These are phyloP conservation scores for Raffaelea albimanens DNA, from an alignment of 2,329 filamentous ascomycete genomes.

Conservation along the genomic window DNA sequence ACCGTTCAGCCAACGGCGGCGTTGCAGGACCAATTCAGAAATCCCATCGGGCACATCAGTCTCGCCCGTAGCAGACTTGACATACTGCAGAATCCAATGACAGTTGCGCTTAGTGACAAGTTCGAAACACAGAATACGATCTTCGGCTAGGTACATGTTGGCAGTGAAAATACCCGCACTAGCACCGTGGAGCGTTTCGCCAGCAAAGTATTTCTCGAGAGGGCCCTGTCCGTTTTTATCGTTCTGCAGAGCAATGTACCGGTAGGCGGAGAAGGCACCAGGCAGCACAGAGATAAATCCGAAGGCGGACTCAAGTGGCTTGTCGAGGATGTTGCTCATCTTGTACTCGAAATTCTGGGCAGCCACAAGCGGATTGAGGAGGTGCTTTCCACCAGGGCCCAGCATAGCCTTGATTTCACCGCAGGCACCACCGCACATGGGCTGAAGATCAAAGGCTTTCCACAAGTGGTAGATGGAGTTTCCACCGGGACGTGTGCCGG, in stretches of 20 bases:
- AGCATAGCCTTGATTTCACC: slow-evolving; percentile 99
- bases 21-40: slow-evolving; percentile 89
- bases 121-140: slow-evolving; percentile 98
- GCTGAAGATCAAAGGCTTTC: slow-evolving; percentile 97
- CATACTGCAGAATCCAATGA: slow-evolving; percentile 94
- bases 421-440: slow-evolving; percentile 94
- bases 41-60: slow-evolving; percentile 94
- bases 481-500: slow-evolving; percentile 86
- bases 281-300: slow-evolving; percentile 96
- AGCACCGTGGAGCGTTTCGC: slow-evolving; percentile 88
- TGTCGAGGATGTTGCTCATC: slow-evolving; percentile 98
- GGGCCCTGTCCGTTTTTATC: slow-evolving; percentile 91
- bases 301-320: slow-evolving; percentile 93
- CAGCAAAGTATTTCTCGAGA: slow-evolving; percentile 91
- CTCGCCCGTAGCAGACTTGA: slow-evolving; percentile 94
- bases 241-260: slow-evolving; percentile 89
- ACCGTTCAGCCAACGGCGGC: slow-evolving; percentile 94
- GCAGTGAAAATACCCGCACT: slow-evolving; percentile 95
- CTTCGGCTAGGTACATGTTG: slow-evolving; percentile 98
- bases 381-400: slow-evolving; percentile 70
- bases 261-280: slow-evolving; percentile 96
- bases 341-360: slow-evolving; percentile 99
- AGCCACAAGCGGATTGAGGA: slow-evolving; percentile 87
- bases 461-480: slow-evolving; percentile 96
- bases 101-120: slow-evolving; percentile 95